Conservation (phyloP, 2,329 filamentous ascomycete species). For the Rhynchosporium agropyri region DNA sequence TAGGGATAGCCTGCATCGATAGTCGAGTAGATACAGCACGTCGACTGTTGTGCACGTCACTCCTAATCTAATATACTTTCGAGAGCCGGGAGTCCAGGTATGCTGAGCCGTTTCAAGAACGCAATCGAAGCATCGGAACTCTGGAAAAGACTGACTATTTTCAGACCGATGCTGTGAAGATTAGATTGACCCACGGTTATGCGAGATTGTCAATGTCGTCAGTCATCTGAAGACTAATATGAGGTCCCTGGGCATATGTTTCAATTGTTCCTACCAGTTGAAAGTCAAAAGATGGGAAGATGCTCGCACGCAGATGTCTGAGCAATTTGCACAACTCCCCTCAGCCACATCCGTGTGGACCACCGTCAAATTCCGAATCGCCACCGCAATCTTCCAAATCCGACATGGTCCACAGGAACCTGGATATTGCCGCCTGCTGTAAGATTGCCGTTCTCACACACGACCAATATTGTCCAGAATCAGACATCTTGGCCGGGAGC, state of each 20-base stretch:
- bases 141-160: too few relatives aligned
- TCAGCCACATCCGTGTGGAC: neutral
- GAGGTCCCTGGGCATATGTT: neutral
- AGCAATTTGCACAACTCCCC: neutral
- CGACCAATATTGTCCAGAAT: neutral
- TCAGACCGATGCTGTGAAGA: too few relatives aligned
- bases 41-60: too few relatives aligned
- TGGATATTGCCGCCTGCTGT: neutral
- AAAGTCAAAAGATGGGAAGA: constrained; percentile 6
- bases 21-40: too few relatives aligned
- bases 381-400: neutral
- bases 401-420: neutral
- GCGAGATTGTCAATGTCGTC: too few relatives aligned
- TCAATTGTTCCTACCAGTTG: neutral
- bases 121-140: too few relatives aligned
- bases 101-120: too few relatives aligned
- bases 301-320: neutral
- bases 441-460: neutral
- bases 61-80: too few relatives aligned
- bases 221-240: too few relatives aligned
- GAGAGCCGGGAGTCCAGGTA: too few relatives aligned
- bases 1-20: too few relatives aligned
- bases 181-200: too few relatives aligned
- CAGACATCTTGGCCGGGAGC: neutral
- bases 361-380: neutral